Base-by-base conservation (phyloP, 345 rosid species). In the Anastatica hierochuntica region DNA sequence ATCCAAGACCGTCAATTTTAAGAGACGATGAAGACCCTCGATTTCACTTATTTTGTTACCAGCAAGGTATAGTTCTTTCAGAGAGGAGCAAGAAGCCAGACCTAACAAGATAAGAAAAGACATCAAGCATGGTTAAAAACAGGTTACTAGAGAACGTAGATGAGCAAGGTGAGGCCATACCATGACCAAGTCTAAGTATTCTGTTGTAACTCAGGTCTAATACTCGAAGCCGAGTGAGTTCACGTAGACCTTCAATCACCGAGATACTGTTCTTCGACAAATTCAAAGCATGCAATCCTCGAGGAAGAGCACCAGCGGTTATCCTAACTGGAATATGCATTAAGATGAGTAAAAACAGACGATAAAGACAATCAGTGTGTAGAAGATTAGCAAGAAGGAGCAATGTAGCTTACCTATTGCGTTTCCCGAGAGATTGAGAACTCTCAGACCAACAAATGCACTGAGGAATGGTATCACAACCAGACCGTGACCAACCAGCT, bases 11-110 rank as follows among this genome's bases (percentile, higher is more conserved):
- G 78, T 70, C 50, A 92, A 78, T 50, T 92, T 92, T 62, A 92
- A 64, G 58, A 85, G 85, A 36, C 98, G 94, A 55, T 88, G 98
- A 29, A 92, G 95, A 62, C 98, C 98, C 73, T 92, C 97, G 2
- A 85, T 86, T 72, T 85, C 97, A 8, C 94, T 78, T 60, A 88
- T 81, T 66, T 83, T 92, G 65, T 92, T 92, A 58, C 95, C 97
- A 18, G 95, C 94, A 77, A 92, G 64, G 75, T 81, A 88, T 39
- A 92, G 72, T 82, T 92, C 97, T 63, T 88, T 92, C 76, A 92
- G 73, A 12, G 97, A 78, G 41, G 95, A 85, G 72, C 94, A 88
- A 17, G 95, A 92, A 55, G 97, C 98, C 67, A 92, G 70, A 52
- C 98, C 98, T 88, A 50, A n/a, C 38, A 31, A 29, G 44, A 24